Conservation (phyloP, 108 stramenopile genomes). For the Stephanodiscus minutulus region DNA sequence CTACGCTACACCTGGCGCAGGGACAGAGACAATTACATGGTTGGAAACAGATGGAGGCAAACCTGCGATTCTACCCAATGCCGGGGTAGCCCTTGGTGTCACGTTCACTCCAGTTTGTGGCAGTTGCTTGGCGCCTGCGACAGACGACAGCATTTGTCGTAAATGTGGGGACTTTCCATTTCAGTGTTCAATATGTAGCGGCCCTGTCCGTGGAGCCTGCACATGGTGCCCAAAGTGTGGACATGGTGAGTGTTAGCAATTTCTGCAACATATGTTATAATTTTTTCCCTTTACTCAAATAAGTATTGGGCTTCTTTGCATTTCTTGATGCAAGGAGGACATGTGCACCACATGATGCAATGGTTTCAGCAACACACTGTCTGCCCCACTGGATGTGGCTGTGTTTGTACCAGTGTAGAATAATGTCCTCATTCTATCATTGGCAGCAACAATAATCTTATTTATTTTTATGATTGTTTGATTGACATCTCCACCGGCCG, state of each 20-base stretch:
- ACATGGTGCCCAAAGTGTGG: slow-evolving; percentile 63
- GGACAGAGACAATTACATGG: slow-evolving; percentile 19
- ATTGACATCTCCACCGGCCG: no score
- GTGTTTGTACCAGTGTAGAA: no score
- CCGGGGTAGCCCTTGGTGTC: slow-evolving; percentile 47
- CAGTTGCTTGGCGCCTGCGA: slow-evolving; percentile 49
- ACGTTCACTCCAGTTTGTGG: slow-evolving; percentile 57
- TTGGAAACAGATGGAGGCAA: not conserved
- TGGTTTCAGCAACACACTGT: slow-evolving; percentile 65
- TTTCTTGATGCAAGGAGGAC: slow-evolving; percentile 44
- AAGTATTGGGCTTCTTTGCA: slow-evolving; percentile 16
- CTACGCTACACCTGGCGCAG: slow-evolving; percentile 37
- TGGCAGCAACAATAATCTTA: no score
- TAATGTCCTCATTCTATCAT: no score
- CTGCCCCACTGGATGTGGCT: slow-evolving; percentile 87
- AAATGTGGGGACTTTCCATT: slow-evolving; percentile 68
- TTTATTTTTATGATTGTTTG: no score
- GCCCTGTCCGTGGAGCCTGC: slow-evolving; percentile 71
- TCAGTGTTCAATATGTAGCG: slow-evolving; percentile 75
- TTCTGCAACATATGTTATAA: not conserved
- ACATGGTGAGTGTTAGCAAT: slow-evolving; percentile 17
- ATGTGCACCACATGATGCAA: slow-evolving; percentile 65
- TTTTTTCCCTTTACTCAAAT: not conserved
- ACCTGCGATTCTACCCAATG: slow-evolving; percentile 16
- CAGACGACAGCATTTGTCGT: slow-evolving; percentile 47